Evolutionary conservation across 2,329 filamentous ascomycete genomes (phyloP).

Genomic region (Pseudopyrenochaeta lycopersici): DNA sequence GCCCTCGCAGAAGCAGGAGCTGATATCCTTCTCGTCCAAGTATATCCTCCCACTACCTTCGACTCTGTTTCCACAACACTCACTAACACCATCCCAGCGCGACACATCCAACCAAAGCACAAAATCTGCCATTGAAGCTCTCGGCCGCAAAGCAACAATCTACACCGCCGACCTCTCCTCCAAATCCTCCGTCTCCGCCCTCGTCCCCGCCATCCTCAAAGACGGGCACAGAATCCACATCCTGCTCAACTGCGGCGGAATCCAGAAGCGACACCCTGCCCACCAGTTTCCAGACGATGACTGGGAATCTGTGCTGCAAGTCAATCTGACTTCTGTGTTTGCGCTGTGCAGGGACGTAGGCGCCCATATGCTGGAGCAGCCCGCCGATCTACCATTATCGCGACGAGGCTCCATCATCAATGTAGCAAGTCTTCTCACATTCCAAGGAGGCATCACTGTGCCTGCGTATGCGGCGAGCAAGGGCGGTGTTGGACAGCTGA

Average conservation of each 20-base stretch:
- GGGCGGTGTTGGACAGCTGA: constrained; percentile 84
- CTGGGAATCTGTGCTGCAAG: constrained; percentile 83
- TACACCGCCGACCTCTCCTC: constrained; percentile 76
- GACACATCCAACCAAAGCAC: constrained; percentile 66
- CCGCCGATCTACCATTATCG: constrained; percentile 55
- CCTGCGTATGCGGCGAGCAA: constrained; percentile 89
- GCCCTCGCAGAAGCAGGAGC: constrained; percentile 61
- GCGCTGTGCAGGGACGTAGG: constrained; percentile 78
- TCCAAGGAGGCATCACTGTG: constrained; percentile 88
- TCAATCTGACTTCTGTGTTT: constrained; percentile 87
- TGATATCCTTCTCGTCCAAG: constrained; percentile 61
- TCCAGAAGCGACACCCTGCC: constrained; percentile 80
- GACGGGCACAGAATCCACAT: constrained; percentile 74
- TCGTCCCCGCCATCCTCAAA: constrained; percentile 69
- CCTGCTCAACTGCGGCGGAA: constrained; percentile 86
- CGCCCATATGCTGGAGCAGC: constrained; percentile 75
- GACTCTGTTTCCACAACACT: neutral
- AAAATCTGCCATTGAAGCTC: constrained; percentile 67
- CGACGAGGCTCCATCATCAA: constrained; percentile 81
- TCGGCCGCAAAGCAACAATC: constrained; percentile 72
- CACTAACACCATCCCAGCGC: constrained; percentile 52
- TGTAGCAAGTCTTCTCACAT: constrained; percentile 80
- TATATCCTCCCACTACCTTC: constrained; percentile 23
- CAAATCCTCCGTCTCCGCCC: constrained; percentile 65
- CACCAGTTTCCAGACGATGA: constrained; percentile 79